Base-by-base conservation (phyloP, 73 alveolate genomes). In the Paramecium caudatum region DNA sequence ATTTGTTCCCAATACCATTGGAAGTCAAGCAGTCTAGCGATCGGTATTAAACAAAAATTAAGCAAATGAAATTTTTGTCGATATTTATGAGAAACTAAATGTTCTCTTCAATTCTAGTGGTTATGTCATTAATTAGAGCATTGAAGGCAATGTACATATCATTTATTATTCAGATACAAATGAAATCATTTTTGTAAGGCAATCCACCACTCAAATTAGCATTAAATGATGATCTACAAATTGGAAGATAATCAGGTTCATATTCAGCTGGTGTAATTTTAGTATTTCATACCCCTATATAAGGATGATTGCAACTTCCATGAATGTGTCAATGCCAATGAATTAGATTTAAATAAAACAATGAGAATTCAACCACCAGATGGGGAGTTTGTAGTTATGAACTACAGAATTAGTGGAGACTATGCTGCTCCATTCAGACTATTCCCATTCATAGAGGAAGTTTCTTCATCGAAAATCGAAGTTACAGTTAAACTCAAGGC, bases 351-450 rank as follows among this genome's bases (percentile, higher is more conserved):
- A 4, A 93, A 92, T 78, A 96, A 95, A 78, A 98, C 99, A 3
- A 84, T 98, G 48, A 93, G 96, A 74, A 97, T 98, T 55, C 55
- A 91, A 33, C 99, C 99, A 4, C 99, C 99, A 1, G 99, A 98
- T 82, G 99, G 99, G 62, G 99, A 98, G 86, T 98, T 98, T 63
- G 96, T 96, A 55, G 99, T 97, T 55, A 98, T 98, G 99, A 98
- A 98, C 91, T 98, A 98, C 91, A 91, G 99, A 50, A 97, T 98
- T 69, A 97, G 94, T 85, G 97, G 98, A 62, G 99, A 98, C 80
- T 98, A 93, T 65, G 95, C 96, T 27, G 96, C 99, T 48, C 99
- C 99, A 5, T 98, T 98, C 91, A 96, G 99, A 95, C 91, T 88
- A 46, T 91, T 96, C 92, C 97, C 96, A 0, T 81, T 93, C 23